phyloP scores from a whole-genome alignment of 148 eudicot genomes.

The Spergularia marina region DNA sequence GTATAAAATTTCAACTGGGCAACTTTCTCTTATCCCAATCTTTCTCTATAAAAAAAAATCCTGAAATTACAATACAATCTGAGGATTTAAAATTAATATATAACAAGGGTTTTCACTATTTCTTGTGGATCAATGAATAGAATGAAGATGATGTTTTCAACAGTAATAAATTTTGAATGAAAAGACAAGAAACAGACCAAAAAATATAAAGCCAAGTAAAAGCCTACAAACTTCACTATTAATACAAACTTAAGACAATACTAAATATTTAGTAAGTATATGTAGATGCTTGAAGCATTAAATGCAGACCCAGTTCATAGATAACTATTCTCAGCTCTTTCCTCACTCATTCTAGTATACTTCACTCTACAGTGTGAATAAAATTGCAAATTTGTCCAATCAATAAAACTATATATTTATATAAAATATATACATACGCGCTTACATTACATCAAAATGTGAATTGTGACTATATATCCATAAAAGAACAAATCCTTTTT shows the following conservation, averaged over 20 bases:
- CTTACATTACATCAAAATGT: conserved; percentile 5
- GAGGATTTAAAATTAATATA: conserved; percentile 8
- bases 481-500: neutral
- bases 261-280: neutral
- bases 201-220: neutral
- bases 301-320: conserved; percentile 3
- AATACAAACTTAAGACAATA: too few relatives aligned
- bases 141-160: too few relatives aligned
- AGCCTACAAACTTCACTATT: neutral
- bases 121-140: neutral
- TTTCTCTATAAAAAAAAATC: neutral
- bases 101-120: too few relatives aligned
- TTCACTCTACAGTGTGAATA: neutral
- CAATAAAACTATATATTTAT: neutral
- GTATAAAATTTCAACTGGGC: neutral
- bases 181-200: neutral
- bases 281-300: conserved; percentile 2
- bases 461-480: neutral
- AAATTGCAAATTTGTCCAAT: neutral
- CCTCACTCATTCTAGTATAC: conserved; percentile 7
- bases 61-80: neutral
- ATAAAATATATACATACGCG: conserved; percentile 6
- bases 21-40: neutral
- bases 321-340: conserved; percentile 9
- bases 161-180: neutral